Percentiles rank a stretch among this genome's conserved stretches.
These are phyloP conservation scores for Lachancea meyersii DNA, from an alignment of 805 yeast species.

Conservation along the genomic window DNA sequence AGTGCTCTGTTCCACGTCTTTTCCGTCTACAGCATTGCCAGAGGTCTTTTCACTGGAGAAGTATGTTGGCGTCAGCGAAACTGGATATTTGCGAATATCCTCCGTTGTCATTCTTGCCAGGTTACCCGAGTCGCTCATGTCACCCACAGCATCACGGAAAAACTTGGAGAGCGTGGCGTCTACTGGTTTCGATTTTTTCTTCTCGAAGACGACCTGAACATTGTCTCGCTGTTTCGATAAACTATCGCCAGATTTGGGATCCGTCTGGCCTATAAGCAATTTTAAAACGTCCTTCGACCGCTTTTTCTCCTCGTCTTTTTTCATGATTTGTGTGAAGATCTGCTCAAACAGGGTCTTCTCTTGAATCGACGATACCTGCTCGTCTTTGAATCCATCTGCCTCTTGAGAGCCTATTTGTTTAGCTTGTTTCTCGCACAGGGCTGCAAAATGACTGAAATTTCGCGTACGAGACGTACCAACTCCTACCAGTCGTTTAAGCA, in stretches of 20 bases:
- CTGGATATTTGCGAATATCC: conserved; percentile 24
- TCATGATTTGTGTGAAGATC: conserved; percentile 23
- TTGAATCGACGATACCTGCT: conserved; percentile 19
- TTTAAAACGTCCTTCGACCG: conserved; percentile 10
- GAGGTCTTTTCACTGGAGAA: conserved; percentile 4
- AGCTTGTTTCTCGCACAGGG: not conserved
- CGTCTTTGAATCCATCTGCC: conserved; percentile 16
- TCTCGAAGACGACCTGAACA: conserved; percentile 20
- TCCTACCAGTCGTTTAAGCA: not conserved
- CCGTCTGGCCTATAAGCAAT: conserved; percentile 5
- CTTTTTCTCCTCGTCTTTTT: conserved; percentile 18
- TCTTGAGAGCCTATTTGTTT: not conserved
- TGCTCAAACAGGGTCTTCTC: conserved; percentile 25
- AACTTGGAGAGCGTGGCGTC: conserved; percentile 16
- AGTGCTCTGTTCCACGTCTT: no score
- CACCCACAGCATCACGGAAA: conserved; percentile 12
- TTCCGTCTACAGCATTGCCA: not conserved
- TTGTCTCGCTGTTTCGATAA: conserved; percentile 7
- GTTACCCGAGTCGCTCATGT: conserved; percentile 9
- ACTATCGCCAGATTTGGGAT: not conserved
- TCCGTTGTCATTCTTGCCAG: conserved; percentile 18
- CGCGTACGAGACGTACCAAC: not conserved
- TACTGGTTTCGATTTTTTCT: conserved; percentile 12
- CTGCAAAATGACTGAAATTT: not conserved
- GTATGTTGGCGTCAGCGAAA: conserved; percentile 18